These are phyloP conservation scores for Leptomonas pyrrhocoris DNA, from an alignment of 208 protist species.

Conservation along the genomic window DNA sequence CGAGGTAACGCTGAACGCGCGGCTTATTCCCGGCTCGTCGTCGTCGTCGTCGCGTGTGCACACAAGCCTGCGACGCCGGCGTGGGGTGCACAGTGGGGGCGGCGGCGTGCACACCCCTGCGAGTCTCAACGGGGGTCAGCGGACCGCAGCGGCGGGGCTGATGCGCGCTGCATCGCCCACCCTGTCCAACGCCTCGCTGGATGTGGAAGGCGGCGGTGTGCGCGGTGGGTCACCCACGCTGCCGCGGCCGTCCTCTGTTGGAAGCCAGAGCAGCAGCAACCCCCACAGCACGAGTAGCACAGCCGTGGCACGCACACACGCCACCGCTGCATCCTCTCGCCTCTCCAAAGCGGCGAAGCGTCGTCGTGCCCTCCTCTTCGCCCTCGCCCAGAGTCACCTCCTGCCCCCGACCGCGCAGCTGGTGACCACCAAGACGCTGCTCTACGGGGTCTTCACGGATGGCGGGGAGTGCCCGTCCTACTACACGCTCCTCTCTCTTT, in stretches of 20 bases:
- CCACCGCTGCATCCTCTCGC: background rate
- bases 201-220: background rate
- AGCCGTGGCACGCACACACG: background rate
- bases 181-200: background rate
- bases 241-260: background rate
- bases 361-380: constrained; percentile 42
- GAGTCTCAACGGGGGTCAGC: background rate
- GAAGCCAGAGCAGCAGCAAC: background rate
- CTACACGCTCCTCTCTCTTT: constrained; percentile 62
- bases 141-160: background rate
- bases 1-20: constrained; percentile 24
- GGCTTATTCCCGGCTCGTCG: constrained; percentile 13
- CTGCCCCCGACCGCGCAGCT: constrained; percentile 34
- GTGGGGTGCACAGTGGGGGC: constrained; percentile 19
- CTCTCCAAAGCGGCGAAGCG: constrained; percentile 28
- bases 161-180: background rate
- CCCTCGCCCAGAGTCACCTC: constrained; percentile 46
- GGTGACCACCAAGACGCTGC: constrained; percentile 36
- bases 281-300: background rate
- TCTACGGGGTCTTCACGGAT: constrained; percentile 70
- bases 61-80: constrained; percentile 23
- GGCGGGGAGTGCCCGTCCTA: constrained; percentile 72
- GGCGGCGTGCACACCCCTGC: background rate
- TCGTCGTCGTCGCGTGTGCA: constrained; percentile 25
- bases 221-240: background rate